Evolutionary conservation across 2,329 filamentous ascomycete genomes (phyloP).

Genomic region (Ploettnerulaceae sp.): DNA sequence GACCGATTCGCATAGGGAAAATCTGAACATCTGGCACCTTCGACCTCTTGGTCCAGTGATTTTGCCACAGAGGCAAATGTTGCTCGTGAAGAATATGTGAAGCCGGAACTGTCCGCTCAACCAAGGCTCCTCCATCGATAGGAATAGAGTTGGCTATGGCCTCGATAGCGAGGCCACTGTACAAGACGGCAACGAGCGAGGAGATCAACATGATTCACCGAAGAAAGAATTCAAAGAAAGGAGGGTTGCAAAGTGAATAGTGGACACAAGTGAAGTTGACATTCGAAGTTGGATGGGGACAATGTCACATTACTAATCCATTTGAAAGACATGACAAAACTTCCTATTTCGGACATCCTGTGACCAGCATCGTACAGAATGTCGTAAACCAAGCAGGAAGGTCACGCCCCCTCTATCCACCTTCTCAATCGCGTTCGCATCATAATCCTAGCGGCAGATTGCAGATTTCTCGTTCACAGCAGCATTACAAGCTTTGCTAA

Average conservation of each 20-base stretch:
- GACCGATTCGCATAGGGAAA: constrained; percentile 42
- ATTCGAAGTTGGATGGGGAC: neutral
- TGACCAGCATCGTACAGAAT: neutral
- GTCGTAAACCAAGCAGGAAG: neutral
- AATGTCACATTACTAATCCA: neutral
- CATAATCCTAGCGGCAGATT: neutral
- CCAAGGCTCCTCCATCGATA: constrained; percentile 2
- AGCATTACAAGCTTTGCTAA: constrained; percentile 4
- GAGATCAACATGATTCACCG: constrained; percentile 18
- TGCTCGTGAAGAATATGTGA: constrained; percentile 25
- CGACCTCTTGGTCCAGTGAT: constrained; percentile 21
- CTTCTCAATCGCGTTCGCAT: constrained; percentile 3
- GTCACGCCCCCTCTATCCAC: neutral
- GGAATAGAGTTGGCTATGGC: constrained; percentile 18
- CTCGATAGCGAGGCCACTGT: constrained; percentile 19
- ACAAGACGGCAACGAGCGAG: constrained; percentile 17
- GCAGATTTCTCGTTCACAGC: neutral
- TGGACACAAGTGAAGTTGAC: neutral
- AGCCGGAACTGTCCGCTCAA: constrained; percentile 20
- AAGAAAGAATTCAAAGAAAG: neutral
- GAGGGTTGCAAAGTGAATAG: neutral
- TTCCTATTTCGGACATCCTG: neutral
- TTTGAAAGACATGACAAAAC: neutral
- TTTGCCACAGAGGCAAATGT: constrained; percentile 20
- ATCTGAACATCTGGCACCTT: constrained; percentile 20